phyloP scores from a whole-genome alignment of 2,329 filamentous ascomycete species.

The Trichoderma afroharzianum region DNA sequence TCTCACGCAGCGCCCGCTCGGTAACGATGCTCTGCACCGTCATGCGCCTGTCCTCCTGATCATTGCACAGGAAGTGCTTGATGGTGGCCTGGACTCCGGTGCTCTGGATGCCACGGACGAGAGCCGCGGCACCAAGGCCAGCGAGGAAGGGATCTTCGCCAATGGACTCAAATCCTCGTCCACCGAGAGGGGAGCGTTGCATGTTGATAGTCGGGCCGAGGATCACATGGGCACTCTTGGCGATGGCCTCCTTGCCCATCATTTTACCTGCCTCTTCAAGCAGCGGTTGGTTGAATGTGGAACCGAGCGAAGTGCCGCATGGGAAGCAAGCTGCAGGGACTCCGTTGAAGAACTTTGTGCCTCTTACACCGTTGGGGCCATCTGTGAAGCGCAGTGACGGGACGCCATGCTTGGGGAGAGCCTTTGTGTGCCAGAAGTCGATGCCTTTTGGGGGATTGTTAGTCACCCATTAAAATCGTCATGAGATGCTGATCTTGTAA shows the following conservation, averaged over 20 bases:
- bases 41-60: conserved; percentile 57
- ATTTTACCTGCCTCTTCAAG: conserved; percentile 48
- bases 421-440: conserved; percentile 68
- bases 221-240: conserved; percentile 56
- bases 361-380: conserved; percentile 66
- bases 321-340: conserved; percentile 58
- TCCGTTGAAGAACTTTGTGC: conserved; percentile 65
- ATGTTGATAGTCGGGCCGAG: conserved; percentile 63
- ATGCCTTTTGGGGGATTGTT: conserved; percentile 39
- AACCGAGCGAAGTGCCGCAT: conserved; percentile 54
- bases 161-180: conserved; percentile 58
- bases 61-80: conserved; percentile 61
- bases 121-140: conserved; percentile 50
- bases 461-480: neutral
- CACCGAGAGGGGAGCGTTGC: conserved; percentile 57
- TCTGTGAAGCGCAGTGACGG: conserved; percentile 64
- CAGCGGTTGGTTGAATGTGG: conserved; percentile 55
- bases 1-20: conserved; percentile 54
- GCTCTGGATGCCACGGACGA: conserved; percentile 54
- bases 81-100: conserved; percentile 54
- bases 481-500: too few species aligned
- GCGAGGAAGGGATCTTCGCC: conserved; percentile 56
- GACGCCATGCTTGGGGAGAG: conserved; percentile 56
- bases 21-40: conserved; percentile 53
- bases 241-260: conserved; percentile 52